A percentile compares a stretch with the other conserved stretches of the same genome.
Evolutionary conservation across 805 yeast genomes (phyloP).

Genomic region (Spathaspora gorwiae): DNA sequence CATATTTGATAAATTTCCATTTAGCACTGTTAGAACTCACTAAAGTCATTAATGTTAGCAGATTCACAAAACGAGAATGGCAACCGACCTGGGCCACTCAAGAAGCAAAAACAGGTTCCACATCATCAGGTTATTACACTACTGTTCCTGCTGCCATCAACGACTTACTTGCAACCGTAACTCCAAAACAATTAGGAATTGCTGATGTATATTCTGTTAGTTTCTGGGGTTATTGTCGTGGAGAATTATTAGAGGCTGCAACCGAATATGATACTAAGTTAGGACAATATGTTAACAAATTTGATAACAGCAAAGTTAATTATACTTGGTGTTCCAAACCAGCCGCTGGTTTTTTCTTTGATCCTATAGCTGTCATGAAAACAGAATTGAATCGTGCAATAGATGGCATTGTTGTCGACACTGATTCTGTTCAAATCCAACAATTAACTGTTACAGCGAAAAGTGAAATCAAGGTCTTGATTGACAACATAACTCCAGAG

Average conservation of each 20-base stretch:
- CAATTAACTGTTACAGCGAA: slow-evolving; percentile 9
- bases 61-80: slow-evolving; percentile 11
- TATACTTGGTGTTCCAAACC: slow-evolving; percentile 53
- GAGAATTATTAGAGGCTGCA: slow-evolving; percentile 11
- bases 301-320: slow-evolving; percentile 25
- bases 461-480: slow-evolving; percentile 17
- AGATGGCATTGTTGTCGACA: slow-evolving; percentile 19
- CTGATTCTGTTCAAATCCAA: slow-evolving; percentile 18
- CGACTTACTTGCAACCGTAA: slow-evolving; percentile 15
- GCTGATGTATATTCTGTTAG: slow-evolving; percentile 37
- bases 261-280: slow-evolving; percentile 3
- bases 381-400: slow-evolving; percentile 24
- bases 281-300: slow-evolving; percentile 4
- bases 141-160: slow-evolving; percentile 14
- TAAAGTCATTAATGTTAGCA: slow-evolving; percentile 18
- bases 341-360: slow-evolving; percentile 50
- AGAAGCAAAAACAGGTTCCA: background rate
- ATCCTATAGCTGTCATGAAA: slow-evolving; percentile 41
- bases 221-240: slow-evolving; percentile 44
- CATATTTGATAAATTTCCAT: slow-evolving; percentile 35
- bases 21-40: slow-evolving; percentile 29
- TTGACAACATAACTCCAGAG: slow-evolving; percentile 20
- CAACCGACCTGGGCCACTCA: background rate
- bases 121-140: slow-evolving; percentile 7
- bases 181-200: slow-evolving; percentile 32